Base-by-base conservation (phyloP, 345 rosid genomes). In the Viola odorata region DNA sequence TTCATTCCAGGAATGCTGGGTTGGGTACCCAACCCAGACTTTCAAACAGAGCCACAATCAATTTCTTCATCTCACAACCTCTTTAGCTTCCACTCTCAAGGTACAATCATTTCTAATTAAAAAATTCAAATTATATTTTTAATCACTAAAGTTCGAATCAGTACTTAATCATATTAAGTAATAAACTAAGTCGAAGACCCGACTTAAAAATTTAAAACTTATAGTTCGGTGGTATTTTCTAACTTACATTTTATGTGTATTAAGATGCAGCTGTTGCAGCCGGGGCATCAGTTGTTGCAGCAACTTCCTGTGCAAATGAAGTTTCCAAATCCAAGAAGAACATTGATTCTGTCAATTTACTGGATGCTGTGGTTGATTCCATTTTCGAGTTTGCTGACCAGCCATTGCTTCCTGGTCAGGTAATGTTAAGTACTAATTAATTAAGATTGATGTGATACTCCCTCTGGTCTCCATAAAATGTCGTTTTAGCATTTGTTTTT, bases 321-420 rank as follows among this genome's bases (percentile, higher is more conserved):
- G 3, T 72, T 37, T 14, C 50, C 13, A 42, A 17, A 14, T 23
- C 12, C 12, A 6, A 75, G n/a, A 72, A 50, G 12, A 66, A 57
- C 58, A 51, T 60, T 23, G 2, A 23, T 39, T 63, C 61, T 1
- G 12, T 36, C 17, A 66, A 50, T 47, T 4, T 81, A 1, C 4
- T 74, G 57, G 79, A 81, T 56, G 70, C 75, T 0, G 59, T 76
- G 45, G 79, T 76, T 3, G 83, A 76, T 66, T 73, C 66, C 3
- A 54, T 64, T 14, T 81, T 81, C 23, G 40, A 55, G 50, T 78
- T 81, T 53, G 67, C 45, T 7, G 80, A 75, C 50, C 77, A 73
- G 44, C 75, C 83, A 53, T 23, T 69, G 59, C 75, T 73, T 42
- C 81, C 85, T 5, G 65, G 73, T 42, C 81, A 81, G 79, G 82